phyloP scores from a whole-genome alignment of 164 flowering plant genomes.

The Tinospora cordifolia region DNA sequence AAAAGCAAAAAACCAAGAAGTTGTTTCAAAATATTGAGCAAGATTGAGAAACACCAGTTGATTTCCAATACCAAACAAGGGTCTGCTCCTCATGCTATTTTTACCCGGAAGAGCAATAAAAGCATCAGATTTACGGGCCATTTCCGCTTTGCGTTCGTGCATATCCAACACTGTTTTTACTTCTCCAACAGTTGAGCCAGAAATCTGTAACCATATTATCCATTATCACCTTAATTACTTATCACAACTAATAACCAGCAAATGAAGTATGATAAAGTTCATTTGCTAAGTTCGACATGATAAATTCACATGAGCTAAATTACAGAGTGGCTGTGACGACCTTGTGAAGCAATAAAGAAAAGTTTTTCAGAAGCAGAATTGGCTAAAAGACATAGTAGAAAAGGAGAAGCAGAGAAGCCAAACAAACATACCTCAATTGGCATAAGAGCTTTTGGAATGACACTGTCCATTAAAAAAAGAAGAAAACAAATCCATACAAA shows the following conservation, averaged over 20 bases:
- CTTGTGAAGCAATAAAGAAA: background rate
- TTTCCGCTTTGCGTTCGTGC: constrained; percentile 88
- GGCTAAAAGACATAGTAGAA: background rate
- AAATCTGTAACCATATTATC: constrained; percentile 47
- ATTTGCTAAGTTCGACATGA: background rate
- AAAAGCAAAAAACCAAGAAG: no score
- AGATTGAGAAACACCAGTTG: background rate
- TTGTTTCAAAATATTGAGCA: background rate
- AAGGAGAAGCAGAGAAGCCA: background rate
- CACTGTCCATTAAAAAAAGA: constrained; percentile 42
- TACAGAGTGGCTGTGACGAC: background rate
- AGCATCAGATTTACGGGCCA: constrained; percentile 81
- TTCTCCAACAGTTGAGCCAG: constrained; percentile 80
- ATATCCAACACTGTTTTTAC: constrained; percentile 68
- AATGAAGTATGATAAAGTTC: background rate
- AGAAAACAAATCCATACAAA: constrained; percentile 11
- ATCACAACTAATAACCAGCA: no score
- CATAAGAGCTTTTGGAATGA: constrained; percentile 85
- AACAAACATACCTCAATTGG: constrained; percentile 68
- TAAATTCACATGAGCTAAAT: background rate
- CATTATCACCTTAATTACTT: background rate
- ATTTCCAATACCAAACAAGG: background rate
- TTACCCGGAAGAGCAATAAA: constrained; percentile 95
- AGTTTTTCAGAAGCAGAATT: background rate
- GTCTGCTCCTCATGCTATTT: no score